Conservation (phyloP, 179 eudicot genomes). For the Spergularia azorica region DNA sequence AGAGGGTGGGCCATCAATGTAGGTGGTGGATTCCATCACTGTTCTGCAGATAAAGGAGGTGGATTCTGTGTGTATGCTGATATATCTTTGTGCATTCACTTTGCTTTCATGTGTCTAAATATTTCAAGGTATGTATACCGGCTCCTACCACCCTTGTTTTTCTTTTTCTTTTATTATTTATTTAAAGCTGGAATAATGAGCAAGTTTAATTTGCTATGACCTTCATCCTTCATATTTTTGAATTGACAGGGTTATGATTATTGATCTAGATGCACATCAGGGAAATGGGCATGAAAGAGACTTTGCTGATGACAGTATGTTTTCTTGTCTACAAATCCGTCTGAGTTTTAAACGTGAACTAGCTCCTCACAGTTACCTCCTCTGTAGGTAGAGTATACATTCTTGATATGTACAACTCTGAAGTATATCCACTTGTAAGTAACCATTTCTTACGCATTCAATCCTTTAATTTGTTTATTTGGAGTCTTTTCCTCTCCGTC, state of each 20-base stretch:
- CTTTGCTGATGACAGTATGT: constrained; percentile 75
- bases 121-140: constrained; percentile 55
- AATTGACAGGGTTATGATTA: constrained; percentile 75
- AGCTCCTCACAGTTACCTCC: constrained; percentile 21
- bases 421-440: constrained; percentile 86
- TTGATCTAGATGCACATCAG: constrained; percentile 99
- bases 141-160: neutral
- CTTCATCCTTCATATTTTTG: neutral
- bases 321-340: constrained; percentile 1
- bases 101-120: constrained; percentile 63
- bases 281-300: constrained; percentile 95
- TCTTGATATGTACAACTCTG: constrained; percentile 86
- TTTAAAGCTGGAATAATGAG: neutral
- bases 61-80: constrained; percentile 97
- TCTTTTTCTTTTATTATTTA: neutral
- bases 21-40: constrained; percentile 98
- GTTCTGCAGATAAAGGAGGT: constrained; percentile 82
- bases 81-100: constrained; percentile 80
- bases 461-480: neutral
- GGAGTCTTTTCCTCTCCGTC: neutral
- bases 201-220: neutral
- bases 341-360: neutral
- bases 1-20: constrained; percentile 97
- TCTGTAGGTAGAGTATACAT: constrained; percentile 81
- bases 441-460: constrained; percentile 9